phyloP scores from a whole-genome alignment of 108 stramenopile genomes.

The Fistulifera pelliculosa region DNA sequence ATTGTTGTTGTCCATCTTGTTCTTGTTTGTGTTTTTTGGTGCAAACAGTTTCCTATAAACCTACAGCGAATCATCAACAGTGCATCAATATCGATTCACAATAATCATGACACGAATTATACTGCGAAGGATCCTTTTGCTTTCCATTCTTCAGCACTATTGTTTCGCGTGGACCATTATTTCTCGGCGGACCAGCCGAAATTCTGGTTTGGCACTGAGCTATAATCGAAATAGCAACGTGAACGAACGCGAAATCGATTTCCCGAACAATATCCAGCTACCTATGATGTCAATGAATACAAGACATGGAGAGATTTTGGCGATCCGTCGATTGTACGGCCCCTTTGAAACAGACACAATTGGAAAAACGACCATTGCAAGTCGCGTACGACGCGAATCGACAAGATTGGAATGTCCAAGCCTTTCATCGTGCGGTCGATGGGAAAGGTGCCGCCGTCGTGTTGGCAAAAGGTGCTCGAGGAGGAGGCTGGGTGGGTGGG shows the following conservation, averaged over 20 bases:
- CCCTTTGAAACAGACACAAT: conserved; percentile 58
- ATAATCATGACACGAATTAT: too few relatives aligned
- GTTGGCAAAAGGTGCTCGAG: conserved; percentile 20
- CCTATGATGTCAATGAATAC: background rate
- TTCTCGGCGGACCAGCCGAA: too few relatives aligned
- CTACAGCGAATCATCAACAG: too few relatives aligned
- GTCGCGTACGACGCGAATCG: conserved; percentile 43
- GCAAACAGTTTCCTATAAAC: too few relatives aligned
- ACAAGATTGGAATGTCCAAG: conserved; percentile 42
- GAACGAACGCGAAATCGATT: conserved; percentile 1
- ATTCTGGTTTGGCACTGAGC: too few relatives aligned
- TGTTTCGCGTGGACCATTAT: too few relatives aligned
- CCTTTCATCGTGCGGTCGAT: conserved; percentile 47
- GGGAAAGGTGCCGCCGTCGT: conserved; percentile 60
- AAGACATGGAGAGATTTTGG: background rate
- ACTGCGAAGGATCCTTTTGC: too few relatives aligned
- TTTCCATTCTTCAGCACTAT: too few relatives aligned
- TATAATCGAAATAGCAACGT: background rate
- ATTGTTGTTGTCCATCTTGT: too few relatives aligned
- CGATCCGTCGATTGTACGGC: conserved; percentile 22
- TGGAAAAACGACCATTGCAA: conserved; percentile 42
- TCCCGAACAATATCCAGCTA: conserved; percentile 1
- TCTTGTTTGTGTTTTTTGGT: too few relatives aligned
- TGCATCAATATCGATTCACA: too few relatives aligned
- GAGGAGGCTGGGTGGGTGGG: conserved; percentile 36